Evolutionary conservation across 192 early-diverging fungal genomes (phyloP), one percentile per base, ranked within the genome.

Genomic region (Phlyctochytrium arcticum): DNA sequence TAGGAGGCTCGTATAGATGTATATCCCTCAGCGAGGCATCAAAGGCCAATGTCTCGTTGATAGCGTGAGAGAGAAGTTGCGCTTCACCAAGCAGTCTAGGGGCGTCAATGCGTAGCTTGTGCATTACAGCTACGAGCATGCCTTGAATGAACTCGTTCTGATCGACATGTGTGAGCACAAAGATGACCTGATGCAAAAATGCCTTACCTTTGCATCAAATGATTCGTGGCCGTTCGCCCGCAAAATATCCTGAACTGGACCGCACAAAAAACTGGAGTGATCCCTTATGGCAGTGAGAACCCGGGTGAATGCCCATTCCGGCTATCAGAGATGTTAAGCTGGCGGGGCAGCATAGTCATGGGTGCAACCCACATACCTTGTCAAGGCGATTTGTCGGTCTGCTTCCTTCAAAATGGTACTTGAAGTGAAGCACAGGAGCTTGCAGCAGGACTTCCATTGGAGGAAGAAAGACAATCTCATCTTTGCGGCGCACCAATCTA

Each of bases 371-470:
- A 60, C 2, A n/a, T 31, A 69, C 68, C 60, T 71, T 71, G 21
- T 71, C 69, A 5, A 71, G 39, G 9, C 69, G 69, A 36, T 64
- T 66, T 44, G 69, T 71, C 3, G 69, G 69, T 29, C 56, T 17
- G 30, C 57, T 51, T 6, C 62, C 62, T 34, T 57, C 49, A 47
- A 71, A 71, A 48, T 71, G 69, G 36, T 59, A 71, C 47, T 65
- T 71, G 56, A 66, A 71, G 19, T 66, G 69, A 61, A 71, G 54
- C 15, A 66, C 37, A 10, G 64, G 62, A n/a, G 53, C 34, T 24
- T 49, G 42, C 6, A 71, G 57, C 35, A 71, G 30, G 36, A 71
- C 64, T 46, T 71, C 57, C 9, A 71, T 71, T 7, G 69, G 54
- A 3, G 53, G 19, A 12, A 62, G 50, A 12, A 8, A 21, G 21